Evolutionary conservation across 148 eudicot species (phyloP).

Genomic region (Camellia japonica): DNA sequence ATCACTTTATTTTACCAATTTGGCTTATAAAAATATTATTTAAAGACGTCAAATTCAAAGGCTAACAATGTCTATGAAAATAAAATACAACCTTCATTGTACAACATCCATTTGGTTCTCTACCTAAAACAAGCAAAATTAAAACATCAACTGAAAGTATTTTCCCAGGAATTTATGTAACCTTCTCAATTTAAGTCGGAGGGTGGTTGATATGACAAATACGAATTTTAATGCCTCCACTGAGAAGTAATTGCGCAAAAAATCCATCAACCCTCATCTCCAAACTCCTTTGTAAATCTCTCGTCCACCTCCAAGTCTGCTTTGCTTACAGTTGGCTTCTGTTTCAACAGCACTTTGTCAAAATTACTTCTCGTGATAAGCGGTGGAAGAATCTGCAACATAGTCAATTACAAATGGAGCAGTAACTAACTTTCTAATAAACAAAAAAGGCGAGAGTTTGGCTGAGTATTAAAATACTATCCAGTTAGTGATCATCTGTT

Average conservation of each 20-base stretch:
- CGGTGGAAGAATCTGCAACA: constrained; percentile 66
- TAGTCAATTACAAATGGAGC: not conserved
- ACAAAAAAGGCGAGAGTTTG: not conserved
- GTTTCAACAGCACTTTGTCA: constrained; percentile 74
- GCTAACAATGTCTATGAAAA: too few species aligned
- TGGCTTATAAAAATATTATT: too few species aligned
- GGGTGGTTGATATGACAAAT: too few species aligned
- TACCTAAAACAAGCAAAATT: not conserved
- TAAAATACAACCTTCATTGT: not conserved
- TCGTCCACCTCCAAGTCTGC: constrained; percentile 77
- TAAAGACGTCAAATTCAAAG: too few species aligned
- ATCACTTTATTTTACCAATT: too few species aligned
- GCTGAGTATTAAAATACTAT: not conserved
- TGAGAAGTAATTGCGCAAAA: not conserved
- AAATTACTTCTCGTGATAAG: constrained; percentile 71
- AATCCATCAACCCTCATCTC: constrained; percentile 60
- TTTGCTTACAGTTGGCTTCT: constrained; percentile 84
- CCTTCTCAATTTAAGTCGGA: too few species aligned
- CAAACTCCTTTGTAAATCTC: constrained; percentile 77
- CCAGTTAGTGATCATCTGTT: not conserved
- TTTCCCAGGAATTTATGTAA: too few species aligned
- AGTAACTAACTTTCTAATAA: not conserved
- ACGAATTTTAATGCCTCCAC: not conserved
- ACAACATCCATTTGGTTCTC: not conserved
- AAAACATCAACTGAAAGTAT: too few species aligned